Evolutionary conservation across 495 filamentous ascomycete species (phyloP).

Genomic region (Clohesyomyces aquaticus): DNA sequence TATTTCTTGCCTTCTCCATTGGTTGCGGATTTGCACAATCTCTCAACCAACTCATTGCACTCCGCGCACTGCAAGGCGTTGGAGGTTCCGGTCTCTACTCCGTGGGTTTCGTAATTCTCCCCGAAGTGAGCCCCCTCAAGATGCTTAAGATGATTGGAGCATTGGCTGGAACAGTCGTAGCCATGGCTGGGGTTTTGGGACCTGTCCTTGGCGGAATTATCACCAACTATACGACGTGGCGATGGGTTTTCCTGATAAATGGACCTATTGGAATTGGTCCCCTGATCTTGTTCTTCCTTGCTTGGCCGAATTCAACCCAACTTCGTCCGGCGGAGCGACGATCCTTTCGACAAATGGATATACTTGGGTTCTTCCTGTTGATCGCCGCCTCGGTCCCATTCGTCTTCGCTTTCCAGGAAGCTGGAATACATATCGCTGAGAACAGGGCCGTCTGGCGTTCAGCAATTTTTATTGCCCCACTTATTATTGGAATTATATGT

Average conservation of each 20-base stretch:
- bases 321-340: conserved; percentile 18
- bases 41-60: conserved; percentile 35
- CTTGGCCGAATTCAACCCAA: conserved; percentile 20
- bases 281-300: conserved; percentile 14
- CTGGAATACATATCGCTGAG: conserved; percentile 22
- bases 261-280: conserved; percentile 19
- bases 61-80: conserved; percentile 32
- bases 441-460: conserved; percentile 14
- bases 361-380: conserved; percentile 18
- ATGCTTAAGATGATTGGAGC: conserved; percentile 47
- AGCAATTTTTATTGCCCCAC: conserved; percentile 11
- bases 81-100: conserved; percentile 41
- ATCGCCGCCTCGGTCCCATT: conserved; percentile 29
- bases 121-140: conserved; percentile 54
- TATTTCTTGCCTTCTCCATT: conserved; percentile 43
- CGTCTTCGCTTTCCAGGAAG: conserved; percentile 28
- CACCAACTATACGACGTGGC: conserved; percentile 48
- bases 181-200: conserved; percentile 51
- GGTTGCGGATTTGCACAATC: conserved; percentile 40
- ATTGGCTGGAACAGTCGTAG: conserved; percentile 43
- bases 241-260: conserved; percentile 51
- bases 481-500: conserved; percentile 18
- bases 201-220: conserved; percentile 53
- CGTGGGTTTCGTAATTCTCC: conserved; percentile 57
- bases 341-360: conserved; percentile 19